Conservation (phyloP, 2,329 filamentous ascomycete species). For the Trichoderma sp. region DNA sequence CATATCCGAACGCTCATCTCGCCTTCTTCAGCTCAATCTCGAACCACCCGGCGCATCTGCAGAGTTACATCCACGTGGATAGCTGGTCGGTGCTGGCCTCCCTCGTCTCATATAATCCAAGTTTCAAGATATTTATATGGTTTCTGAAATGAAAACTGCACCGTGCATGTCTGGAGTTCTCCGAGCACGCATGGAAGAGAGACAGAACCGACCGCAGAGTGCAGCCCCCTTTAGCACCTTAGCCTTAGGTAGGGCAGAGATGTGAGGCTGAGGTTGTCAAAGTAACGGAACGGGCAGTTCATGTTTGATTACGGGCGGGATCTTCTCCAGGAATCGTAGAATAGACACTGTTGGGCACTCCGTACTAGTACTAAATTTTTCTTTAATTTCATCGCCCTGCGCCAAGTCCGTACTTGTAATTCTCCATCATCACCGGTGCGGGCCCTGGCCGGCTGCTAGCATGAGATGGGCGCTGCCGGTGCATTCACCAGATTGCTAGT, state of each 20-base stretch:
- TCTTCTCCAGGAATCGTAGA: not conserved
- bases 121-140: constrained; percentile 10
- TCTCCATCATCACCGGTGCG: not conserved
- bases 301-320: not conserved
- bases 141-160: constrained; percentile 4
- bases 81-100: not conserved
- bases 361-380: not conserved
- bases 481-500: not conserved
- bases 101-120: not conserved
- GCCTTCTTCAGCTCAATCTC: not conserved
- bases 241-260: not conserved
- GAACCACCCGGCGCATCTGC: not conserved
- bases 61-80: constrained; percentile 8
- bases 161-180: not conserved
- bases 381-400: not conserved
- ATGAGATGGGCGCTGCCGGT: not conserved
- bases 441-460: not conserved
- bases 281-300: not conserved
- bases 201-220: not conserved
- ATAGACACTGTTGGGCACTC: not conserved
- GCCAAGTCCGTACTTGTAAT: constrained; percentile 4
- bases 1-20: not conserved
- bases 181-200: not conserved
- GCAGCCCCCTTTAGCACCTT: not conserved
- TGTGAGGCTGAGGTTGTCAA: not conserved